Conservation (phyloP, 306 rosid species). For the Canavalia gladiata region DNA sequence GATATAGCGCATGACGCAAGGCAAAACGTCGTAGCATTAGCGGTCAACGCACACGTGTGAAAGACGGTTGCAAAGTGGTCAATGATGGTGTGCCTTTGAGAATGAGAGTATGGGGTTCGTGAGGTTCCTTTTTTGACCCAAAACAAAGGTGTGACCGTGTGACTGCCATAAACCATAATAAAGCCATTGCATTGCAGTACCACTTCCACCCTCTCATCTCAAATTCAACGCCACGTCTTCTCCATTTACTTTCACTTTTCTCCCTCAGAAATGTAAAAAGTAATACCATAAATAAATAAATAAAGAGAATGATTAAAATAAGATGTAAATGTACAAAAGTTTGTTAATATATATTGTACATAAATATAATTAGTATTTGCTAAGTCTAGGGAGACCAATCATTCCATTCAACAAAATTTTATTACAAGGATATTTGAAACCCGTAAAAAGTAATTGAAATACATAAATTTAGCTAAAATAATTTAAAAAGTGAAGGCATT, state of each 20-base stretch:
- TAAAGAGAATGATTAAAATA: no score
- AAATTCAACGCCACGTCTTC: conserved; percentile 13
- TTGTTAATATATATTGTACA: no score
- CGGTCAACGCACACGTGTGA: conserved; percentile 61
- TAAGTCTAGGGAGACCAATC: not conserved
- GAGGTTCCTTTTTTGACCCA: conserved; percentile 43
- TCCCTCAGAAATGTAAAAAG: no score
- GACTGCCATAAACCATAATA: not conserved
- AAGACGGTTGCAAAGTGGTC: conserved; percentile 49
- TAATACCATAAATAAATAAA: no score
- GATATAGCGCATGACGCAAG: not conserved
- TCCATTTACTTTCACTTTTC: not conserved
- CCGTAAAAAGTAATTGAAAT: no score
- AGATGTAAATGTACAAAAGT: no score
- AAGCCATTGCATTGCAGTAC: not conserved
- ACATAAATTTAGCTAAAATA: no score
- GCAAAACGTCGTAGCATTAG: conserved; percentile 18
- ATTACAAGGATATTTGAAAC: no score
- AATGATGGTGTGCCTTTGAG: conserved; percentile 59
- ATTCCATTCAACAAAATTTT: not conserved
- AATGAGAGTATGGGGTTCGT: conserved; percentile 29
- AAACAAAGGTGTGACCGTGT: not conserved
- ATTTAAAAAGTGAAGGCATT: no score
- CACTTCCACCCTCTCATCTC: conserved; percentile 1
- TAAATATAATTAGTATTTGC: no score